Evolutionary conservation across 805 yeast species (phyloP).

Genomic region (Candida berthetii): DNA sequence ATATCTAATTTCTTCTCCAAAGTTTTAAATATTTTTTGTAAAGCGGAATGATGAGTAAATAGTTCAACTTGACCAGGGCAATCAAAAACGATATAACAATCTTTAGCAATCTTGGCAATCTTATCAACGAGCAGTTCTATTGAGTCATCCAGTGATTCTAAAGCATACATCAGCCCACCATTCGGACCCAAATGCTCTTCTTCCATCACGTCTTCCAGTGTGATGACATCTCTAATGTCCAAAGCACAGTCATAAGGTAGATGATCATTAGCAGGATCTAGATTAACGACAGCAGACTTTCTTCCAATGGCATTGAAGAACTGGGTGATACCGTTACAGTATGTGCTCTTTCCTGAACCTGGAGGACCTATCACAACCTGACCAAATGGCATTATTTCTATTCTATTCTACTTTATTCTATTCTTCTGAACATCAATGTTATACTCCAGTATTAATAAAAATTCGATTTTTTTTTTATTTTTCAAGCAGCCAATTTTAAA

Average conservation of each 20-base stretch:
- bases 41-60: constrained; percentile 81
- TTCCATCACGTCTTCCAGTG: constrained; percentile 74
- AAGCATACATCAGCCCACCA: constrained; percentile 87
- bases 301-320: constrained; percentile 93
- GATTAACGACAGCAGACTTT: constrained; percentile 73
- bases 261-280: constrained; percentile 88
- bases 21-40: constrained; percentile 58
- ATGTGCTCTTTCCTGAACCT: constrained; percentile 95
- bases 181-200: constrained; percentile 70
- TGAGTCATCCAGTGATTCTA: constrained; percentile 58
- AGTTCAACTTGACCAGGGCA: constrained; percentile 97
- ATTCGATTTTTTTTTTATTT: no score
- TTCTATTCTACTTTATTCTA: no score
- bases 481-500: no score
- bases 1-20: constrained; percentile 61
- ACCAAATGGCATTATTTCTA: constrained; percentile 77
- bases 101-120: constrained; percentile 49
- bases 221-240: constrained; percentile 73
- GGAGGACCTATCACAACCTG: constrained; percentile 98
- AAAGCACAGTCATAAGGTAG: constrained; percentile 66
- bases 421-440: no score
- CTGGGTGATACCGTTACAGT: constrained; percentile 88
- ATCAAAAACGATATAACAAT: constrained; percentile 71
- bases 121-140: constrained; percentile 53
- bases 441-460: no score